phyloP scores from a whole-genome alignment of 2,329 filamentous ascomycete genomes.

The Apiospora saccharicola region DNA sequence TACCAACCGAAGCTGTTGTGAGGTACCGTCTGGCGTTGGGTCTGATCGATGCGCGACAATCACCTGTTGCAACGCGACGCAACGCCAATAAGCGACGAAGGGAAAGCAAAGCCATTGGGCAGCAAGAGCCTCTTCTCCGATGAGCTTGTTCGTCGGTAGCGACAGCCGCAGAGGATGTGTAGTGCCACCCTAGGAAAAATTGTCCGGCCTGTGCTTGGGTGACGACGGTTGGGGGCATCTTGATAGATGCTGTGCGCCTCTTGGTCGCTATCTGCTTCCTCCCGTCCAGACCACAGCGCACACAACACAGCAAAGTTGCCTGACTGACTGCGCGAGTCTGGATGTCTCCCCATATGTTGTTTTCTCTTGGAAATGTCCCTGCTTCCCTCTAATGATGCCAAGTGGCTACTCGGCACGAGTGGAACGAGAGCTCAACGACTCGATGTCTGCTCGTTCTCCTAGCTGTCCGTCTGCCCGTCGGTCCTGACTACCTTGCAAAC shows the following conservation, averaged over 20 bases:
- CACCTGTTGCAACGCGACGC: slow-evolving; percentile 16
- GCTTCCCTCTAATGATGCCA: slow-evolving; percentile 5
- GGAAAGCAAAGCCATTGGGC: slow-evolving; percentile 19
- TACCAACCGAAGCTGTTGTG: neutral
- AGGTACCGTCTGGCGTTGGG: slow-evolving; percentile 24
- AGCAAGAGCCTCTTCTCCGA: slow-evolving; percentile 12
- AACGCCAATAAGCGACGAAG: slow-evolving; percentile 4
- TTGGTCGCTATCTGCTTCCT: slow-evolving; percentile 23
- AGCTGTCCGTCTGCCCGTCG: neutral
- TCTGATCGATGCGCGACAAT: slow-evolving; percentile 24
- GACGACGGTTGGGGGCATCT: slow-evolving; percentile 25
- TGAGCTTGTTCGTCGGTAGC: slow-evolving; percentile 22
- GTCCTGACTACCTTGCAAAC: neutral
- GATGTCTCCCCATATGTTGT: neutral
- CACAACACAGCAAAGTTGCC: neutral
- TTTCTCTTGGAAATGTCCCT: neutral
- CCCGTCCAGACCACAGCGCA: slow-evolving; percentile 1
- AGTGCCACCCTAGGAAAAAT: slow-evolving; percentile 14
- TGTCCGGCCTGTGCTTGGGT: slow-evolving; percentile 26
- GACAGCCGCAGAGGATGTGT: slow-evolving; percentile 23
- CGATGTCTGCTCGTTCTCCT: slow-evolving; percentile 1
- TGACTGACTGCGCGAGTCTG: neutral
- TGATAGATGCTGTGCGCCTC: slow-evolving; percentile 19
- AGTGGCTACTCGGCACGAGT: slow-evolving; percentile 26
- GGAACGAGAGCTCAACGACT: slow-evolving; percentile 23